phyloP scores from a whole-genome alignment of 805 yeast species.

The Metschnikowia vanudenii region DNA sequence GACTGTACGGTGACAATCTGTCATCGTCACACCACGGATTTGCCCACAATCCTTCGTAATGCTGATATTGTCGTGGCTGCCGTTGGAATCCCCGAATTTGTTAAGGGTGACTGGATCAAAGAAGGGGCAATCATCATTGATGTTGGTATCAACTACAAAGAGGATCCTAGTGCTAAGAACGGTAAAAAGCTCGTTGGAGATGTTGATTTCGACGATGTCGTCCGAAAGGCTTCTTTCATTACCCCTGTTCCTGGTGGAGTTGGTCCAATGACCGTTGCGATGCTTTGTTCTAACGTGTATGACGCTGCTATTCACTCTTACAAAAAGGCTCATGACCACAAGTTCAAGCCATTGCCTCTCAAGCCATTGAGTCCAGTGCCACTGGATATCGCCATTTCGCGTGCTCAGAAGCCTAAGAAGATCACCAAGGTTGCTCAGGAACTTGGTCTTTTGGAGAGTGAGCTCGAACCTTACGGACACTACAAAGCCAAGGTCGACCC shows the following conservation, averaged over 20 bases:
- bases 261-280: slow-evolving; percentile 99
- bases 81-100: slow-evolving; percentile 80
- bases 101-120: slow-evolving; percentile 87
- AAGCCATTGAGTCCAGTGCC: slow-evolving; percentile 67
- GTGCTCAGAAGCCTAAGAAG: slow-evolving; percentile 84
- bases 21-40: slow-evolving; percentile 69
- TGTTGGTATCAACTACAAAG: slow-evolving; percentile 90
- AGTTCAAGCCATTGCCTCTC: slow-evolving; percentile 56
- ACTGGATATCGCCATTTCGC: slow-evolving; percentile 84
- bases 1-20: slow-evolving; percentile 88
- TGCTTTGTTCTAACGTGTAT: slow-evolving; percentile 82
- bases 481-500: slow-evolving; percentile 83
- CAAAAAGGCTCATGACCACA: slow-evolving; percentile 46
- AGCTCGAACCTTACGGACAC: slow-evolving; percentile 85
- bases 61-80: slow-evolving; percentile 94
- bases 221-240: slow-evolving; percentile 60
- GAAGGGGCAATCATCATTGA: slow-evolving; percentile 83
- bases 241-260: slow-evolving; percentile 99
- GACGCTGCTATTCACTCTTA: slow-evolving; percentile 70
- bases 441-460: slow-evolving; percentile 72
- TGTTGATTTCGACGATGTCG: slow-evolving; percentile 75
- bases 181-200: slow-evolving; percentile 93
- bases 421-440: slow-evolving; percentile 74
- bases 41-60: slow-evolving; percentile 52
- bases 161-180: slow-evolving; percentile 69